These are phyloP conservation scores for Pigoraptor vietnamica DNA, from an alignment of 78 protist genomes.

Conservation along the genomic window DNA sequence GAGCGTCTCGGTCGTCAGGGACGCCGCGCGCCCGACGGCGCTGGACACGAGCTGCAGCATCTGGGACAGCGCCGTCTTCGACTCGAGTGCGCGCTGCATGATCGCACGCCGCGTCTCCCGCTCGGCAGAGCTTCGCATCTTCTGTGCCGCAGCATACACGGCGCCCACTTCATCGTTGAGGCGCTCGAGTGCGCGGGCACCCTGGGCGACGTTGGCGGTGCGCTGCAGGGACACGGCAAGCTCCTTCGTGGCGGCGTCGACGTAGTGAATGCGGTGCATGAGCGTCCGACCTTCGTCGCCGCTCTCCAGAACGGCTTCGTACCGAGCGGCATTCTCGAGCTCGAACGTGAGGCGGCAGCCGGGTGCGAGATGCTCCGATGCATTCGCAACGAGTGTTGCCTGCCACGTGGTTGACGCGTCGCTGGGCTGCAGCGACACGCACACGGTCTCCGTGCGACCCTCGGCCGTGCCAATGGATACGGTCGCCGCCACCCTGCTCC, in stretches of 20 bases:
- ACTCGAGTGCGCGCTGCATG: not conserved
- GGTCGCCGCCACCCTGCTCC: not conserved
- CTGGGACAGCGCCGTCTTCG: not conserved
- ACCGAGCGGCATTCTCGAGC: too few species aligned
- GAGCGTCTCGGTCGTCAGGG: not conserved
- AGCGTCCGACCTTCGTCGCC: not conserved
- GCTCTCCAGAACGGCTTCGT: not conserved
- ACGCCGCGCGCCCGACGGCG: not conserved
- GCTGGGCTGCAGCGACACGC: not conserved
- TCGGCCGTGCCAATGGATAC: too few species aligned
- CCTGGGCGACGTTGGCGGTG: not conserved
- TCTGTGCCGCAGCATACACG: not conserved
- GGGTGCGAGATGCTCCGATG: too few species aligned
- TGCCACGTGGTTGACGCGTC: not conserved
- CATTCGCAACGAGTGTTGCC: not conserved
- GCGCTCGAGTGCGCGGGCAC: not conserved
- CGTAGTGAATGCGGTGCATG: not conserved
- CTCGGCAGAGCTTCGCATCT: not conserved
- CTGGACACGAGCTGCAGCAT: not conserved
- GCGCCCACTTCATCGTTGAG: not conserved
- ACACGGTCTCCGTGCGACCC: too few species aligned
- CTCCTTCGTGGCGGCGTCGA: not conserved
- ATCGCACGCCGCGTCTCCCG: not conserved
- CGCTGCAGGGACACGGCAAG: not conserved
- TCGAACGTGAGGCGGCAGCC: too few species aligned